Conservation (phyloP, 257 asterid species). For the Solanum peruvianum region DNA sequence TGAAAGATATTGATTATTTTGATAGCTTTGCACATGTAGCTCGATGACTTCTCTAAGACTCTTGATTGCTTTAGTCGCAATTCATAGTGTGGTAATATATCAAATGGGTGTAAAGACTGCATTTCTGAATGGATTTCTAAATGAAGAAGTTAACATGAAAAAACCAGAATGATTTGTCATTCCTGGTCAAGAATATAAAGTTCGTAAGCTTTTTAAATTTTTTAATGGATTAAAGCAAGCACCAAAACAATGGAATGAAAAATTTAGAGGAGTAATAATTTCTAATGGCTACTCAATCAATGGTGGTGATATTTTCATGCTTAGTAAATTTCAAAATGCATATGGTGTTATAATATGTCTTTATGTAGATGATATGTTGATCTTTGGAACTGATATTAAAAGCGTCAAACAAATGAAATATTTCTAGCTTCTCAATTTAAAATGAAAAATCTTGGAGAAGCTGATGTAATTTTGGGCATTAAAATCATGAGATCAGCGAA, state of each 20-base stretch:
- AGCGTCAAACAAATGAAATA: background rate
- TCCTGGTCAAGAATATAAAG: background rate
- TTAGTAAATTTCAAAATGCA: background rate
- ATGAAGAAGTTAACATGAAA: background rate
- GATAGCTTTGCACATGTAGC: background rate
- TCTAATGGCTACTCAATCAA: background rate
- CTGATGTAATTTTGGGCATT: background rate
- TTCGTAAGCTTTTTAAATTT: background rate
- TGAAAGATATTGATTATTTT: background rate
- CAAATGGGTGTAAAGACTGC: background rate
- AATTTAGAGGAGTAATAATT: too few relatives aligned
- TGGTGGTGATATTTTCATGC: background rate
- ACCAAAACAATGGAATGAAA: too few relatives aligned
- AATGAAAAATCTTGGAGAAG: background rate
- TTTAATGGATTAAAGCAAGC: background rate
- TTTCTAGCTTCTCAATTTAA: background rate
- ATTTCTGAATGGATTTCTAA: too few relatives aligned
- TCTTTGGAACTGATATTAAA: background rate
- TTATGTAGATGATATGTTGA: background rate
- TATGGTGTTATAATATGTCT: background rate
- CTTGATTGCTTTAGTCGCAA: background rate
- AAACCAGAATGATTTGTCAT: background rate
- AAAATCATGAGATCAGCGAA: background rate
- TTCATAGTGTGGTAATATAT: background rate
- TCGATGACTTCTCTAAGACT: background rate